Percentiles rank a stretch among this genome's conserved stretches.
These are phyloP conservation scores for Takashimella koratensis DNA, from an alignment of 1,284 basidiomycete genomes.

Conservation along the genomic window DNA sequence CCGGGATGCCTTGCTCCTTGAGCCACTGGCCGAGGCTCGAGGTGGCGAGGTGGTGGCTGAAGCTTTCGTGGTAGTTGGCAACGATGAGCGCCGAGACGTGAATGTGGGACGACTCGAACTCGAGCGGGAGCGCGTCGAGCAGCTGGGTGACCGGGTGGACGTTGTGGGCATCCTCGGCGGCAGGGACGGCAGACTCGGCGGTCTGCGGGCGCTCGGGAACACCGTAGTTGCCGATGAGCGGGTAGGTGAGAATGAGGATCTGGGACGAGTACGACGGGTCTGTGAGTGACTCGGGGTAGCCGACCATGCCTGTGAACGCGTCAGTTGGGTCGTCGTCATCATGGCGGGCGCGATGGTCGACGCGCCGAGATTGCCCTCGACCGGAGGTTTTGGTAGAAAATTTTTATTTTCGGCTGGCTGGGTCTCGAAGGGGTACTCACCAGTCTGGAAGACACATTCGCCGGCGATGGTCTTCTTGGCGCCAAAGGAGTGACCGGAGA, in stretches of 20 bases:
- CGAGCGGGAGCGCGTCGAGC: conserved; percentile 63
- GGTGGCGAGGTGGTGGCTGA: conserved; percentile 88
- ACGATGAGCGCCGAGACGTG: conserved; percentile 90
- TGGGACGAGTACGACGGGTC: conserved; percentile 99
- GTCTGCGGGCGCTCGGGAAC: conserved; percentile 70
- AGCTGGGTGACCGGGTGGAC: conserved; percentile 40
- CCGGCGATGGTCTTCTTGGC: conserved; percentile 90
- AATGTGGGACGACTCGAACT: conserved; percentile 93
- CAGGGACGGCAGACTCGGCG: conserved; percentile 44
- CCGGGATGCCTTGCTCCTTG: conserved; percentile 90
- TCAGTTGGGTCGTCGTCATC: neutral
- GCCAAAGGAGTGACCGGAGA: conserved; percentile 89
- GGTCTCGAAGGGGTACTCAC: conserved; percentile 55
- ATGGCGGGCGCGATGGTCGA: neutral
- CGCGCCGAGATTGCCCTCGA: no score
- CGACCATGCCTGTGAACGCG: conserved; percentile 82
- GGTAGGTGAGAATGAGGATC: conserved; percentile 96
- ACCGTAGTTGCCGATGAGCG: conserved; percentile 96
- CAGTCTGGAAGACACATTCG: conserved; percentile 99
- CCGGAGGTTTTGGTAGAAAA: no score
- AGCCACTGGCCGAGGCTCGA: conserved; percentile 90
- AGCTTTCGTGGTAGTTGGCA: conserved; percentile 90
- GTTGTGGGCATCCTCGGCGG: conserved; percentile 45
- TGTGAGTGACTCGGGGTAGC: conserved; percentile 96
- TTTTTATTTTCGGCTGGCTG: neutral